Base-by-base conservation (phyloP, 2,329 filamentous ascomycete species). In the Zymoseptoria ardabiliae region DNA sequence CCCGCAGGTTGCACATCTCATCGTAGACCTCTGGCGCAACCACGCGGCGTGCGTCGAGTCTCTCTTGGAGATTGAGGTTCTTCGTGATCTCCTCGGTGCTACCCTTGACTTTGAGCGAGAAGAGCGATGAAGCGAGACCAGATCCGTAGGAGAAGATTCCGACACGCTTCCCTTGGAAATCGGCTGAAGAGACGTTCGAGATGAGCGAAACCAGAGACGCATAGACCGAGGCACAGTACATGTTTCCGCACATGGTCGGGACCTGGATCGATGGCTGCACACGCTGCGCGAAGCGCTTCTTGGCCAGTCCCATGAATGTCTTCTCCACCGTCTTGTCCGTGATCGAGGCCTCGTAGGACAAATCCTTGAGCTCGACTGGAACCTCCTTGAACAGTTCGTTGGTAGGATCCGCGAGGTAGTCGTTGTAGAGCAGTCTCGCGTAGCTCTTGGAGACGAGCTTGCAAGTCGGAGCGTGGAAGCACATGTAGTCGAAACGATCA, bases 401-500 rank as follows among this genome's bases (percentile, higher is more conserved):
- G 48, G 73, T 69, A 28, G 78, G 77, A 69, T 81, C 72, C 50
- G 62, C 63, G 65, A 79, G 72, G 71, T 75, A 81, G 68, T 81
- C 79, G 71, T 81, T 81, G 76, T 80, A 81, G 20, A 80, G 71
- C 55, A 81, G 68, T 56, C 79, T 77, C 41, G 76, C 79, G 70
- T 81, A 81, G 57, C 78, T 80, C 74, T 81, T 81, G 63, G 76
- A 72, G n/a, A 81, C 79, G 55, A 81, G 75, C 71, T 81, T 81
- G 77, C 79, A 81, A 50, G 77, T 81, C 7, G 79, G 79, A 10
- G 78, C 76, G 68, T 81, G 79, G 76, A 81, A 81, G 69, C 75
- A 76, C 77, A 81, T 80, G 75, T 80, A 77, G 72, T 81, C 79
- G 68, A 81, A 81, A 49, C 78, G 76, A 70, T 81, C 79, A 17